Base-by-base conservation (phyloP, 2,329 filamentous ascomycete species). In the Epichloe typhina region DNA sequence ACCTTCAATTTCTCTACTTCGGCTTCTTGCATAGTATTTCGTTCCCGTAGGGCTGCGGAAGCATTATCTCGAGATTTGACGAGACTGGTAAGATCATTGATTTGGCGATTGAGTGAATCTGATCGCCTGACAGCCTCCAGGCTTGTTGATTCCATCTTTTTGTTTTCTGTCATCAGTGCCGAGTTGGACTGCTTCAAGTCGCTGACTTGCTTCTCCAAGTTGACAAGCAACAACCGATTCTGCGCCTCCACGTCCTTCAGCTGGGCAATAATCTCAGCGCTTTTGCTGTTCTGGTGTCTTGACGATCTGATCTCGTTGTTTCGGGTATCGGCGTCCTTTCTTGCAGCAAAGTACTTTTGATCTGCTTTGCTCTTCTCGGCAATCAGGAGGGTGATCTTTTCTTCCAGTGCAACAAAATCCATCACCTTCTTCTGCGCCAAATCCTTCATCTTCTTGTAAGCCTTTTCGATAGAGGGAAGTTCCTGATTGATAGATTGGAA, bases 351-450 rank as follows among this genome's bases (percentile, higher is more conserved):
- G 64, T 95, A 98, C 68, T 97, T 97, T 63, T 97, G 91, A 62
- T 98, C 93, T 1, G 91, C 91, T 67, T 96, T 97, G 56, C 84
- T 83, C 71, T 98, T 98, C 68, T 98, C 89, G 0, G 88, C 87
- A 40, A 80, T 80, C 19, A 94, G 71, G 23, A 86, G 74, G 17
- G 80, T 71, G 38, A 91, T 73, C 55, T 84, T 86, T 51, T 95
- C 89, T 68, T 97, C 90, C 62, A 88, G 72, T 4, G 77, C 74
- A 5, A 75, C 72, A 49, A 86, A 81, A 55, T 95, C 89, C 59
- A 84, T 77, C 36, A 95, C 82, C 67, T 95, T 97, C 70, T 88
- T 91, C 48, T 84, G 83, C 7, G 89, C 89, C 52, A 95, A 68
- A 21, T 82, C 82, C 62, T 90, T 88, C 49, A 90, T 86, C 66